Evolutionary conservation across 2,329 filamentous ascomycete genomes (phyloP), one percentile per base, ranked within the genome.

Genomic region (Diplodia seriata): DNA sequence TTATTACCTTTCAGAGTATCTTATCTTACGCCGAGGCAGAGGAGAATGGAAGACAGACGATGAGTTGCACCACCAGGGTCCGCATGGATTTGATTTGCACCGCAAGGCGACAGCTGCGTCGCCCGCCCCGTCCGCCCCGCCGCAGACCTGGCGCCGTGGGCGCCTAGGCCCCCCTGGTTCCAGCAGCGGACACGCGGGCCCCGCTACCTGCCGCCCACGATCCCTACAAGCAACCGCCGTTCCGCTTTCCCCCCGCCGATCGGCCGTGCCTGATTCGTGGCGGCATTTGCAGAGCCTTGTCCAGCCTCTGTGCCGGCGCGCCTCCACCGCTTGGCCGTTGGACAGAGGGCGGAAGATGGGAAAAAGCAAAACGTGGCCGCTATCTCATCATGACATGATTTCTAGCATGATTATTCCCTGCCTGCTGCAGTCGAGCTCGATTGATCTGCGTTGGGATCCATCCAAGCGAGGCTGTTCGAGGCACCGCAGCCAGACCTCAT

Each of bases 241-340:
- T 61, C 56, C 56, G 56, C 56, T 33, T 61, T 61, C 56, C 56
- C 55, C 56, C 56, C 56, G 56, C 56, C 56, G 56, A 61, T 61
- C 56, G 56, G 15, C 38, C 29, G 20, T 8, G 26, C 36, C 56
- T 61, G 56, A 61, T 61, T 33, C 56, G 56, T 43, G 29, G 40
- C 56, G 40, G 56, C 40, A 49, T 40, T 49, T 61, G 18, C 38
- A 47, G 18, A 18, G 26, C 7, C 36, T 43, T 40, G 15, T 49
- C 47, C 56, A 61, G 56, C 56, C 40, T 61, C 56, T 26, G 29
- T 50, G 31, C 40, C 56, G 40, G 40, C 23, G 56, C 29, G 55
- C 36, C 36, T 43, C 29, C 31, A 55, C 53, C 53, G 53, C 53
- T 33, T 56, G 31, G 54, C 36, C 20, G 20, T 14, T 56, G 47